Percentiles rank a stretch among this genome's conserved stretches.
phyloP scores from a whole-genome alignment of 441 rosid genomes.

The Eruca vesicaria region DNA sequence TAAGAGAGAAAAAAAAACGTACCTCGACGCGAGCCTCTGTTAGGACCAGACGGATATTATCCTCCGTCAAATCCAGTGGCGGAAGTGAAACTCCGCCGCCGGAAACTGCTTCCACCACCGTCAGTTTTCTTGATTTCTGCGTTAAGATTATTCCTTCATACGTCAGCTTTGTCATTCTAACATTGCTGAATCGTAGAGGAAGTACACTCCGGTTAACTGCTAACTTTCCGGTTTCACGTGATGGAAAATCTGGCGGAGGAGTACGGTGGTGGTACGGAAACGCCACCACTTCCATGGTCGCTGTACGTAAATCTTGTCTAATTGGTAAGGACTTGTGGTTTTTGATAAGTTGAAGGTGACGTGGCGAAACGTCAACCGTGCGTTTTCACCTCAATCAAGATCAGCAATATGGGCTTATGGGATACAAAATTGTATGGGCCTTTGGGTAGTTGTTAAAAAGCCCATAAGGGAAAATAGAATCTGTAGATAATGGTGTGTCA shows the following conservation, averaged over 20 bases:
- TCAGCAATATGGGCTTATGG: neutral
- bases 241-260: neutral
- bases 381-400: neutral
- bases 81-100: conserved; percentile 54
- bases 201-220: neutral
- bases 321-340: neutral
- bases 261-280: conserved; percentile 26
- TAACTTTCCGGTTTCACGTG: neutral
- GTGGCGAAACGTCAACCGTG: conserved; percentile 42
- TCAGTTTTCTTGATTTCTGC: conserved; percentile 22
- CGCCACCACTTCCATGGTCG: conserved; percentile 33
- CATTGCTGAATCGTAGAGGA: conserved; percentile 20
- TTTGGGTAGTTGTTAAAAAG: neutral
- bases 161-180: neutral
- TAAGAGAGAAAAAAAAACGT: neutral
- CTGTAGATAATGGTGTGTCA: neutral
- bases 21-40: conserved; percentile 81
- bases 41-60: conserved; percentile 61
- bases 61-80: conserved; percentile 87
- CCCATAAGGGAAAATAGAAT: neutral
- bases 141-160: neutral
- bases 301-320: neutral
- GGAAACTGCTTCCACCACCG: conserved; percentile 33
- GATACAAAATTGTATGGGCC: neutral
- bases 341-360: conserved; percentile 16